Evolutionary conservation across 331 rosid species (phyloP), one percentile per base, ranked within the genome.

Genomic region (Prunus yedoensis): DNA sequence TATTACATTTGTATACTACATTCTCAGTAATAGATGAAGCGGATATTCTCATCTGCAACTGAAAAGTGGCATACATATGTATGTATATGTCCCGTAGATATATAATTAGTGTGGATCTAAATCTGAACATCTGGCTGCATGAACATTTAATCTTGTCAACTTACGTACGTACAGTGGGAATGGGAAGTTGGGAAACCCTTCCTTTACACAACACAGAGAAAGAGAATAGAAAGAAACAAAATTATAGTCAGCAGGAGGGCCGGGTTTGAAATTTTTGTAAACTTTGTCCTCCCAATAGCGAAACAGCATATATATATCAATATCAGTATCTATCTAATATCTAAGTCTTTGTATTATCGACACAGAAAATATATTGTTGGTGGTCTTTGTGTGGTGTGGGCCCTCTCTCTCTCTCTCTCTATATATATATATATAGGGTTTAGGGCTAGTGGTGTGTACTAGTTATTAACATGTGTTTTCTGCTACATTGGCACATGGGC

Each of bases 11-110:
- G 4, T 30, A 3, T 32, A 4, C 0, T 1, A 32, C 7, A 32
- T 32, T 32, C 7, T 0, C 1, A 1, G 0, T 32, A 4, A 4
- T 0, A 32, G 7, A 32, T 32, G 1, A 32, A 32, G 38, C 4
- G 7, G 38, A 4, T 1, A 32, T 32, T 5, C 35, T 32, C 35
- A 32, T 30, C 1, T 4, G 5, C 32, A 0, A 30, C 1, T 30
- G 32, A 4, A 28, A 28, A 30, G 25, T 23, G 25, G 1, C 25
- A 23, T 32, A 32, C 4, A 32, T 32, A 4, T 32, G 38, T 32
- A 32, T 32, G 38, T 32, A 32, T 32, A 32, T 32, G 38, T 32
- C 38, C 38, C 7, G 38, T 32, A 5, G 38, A 32, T 32, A 32
- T 32, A 32, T 32, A 32, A 32, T 32, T 32, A 32, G 38, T 32